Base-by-base conservation (phyloP, 176 grass and related monocot species). In the Juncus effusus region DNA sequence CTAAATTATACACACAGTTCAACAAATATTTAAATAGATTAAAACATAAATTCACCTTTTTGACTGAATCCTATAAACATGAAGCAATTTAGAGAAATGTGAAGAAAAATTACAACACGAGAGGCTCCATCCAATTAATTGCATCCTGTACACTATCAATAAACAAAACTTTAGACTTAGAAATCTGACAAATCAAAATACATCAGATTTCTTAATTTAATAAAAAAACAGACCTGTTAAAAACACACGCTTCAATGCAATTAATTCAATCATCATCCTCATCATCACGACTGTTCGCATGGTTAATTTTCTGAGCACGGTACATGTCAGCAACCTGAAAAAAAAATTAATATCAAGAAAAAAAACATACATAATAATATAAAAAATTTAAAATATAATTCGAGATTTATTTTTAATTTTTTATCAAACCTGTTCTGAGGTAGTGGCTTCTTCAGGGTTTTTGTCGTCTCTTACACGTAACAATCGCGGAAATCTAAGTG, bases 241-340 rank as follows among this genome's bases (percentile, higher is more conserved):
- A 70, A 41, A 70, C 54, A 6, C 42, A 65, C 7, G 19, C 12
- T 2, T 57, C 15, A 19, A 39, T 7, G 36, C n/a, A 19, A 68
- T 77, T 57, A 12, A 49, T 47, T 96, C 61, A 91, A n/a, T 91
- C 92, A 60, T 97, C 94, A 50, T 92, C 85, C 56, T 97, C 94
- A 1, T 92, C 88, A 2, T 97, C 83, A 36, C 86, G 80, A 58
- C 86, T 84, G 52, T 89, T 74, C 7, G 72, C 65, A 38, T 97
- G 93, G 56, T 89, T 77, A 78, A 91, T 89, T 68, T 97, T 97
- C 80, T 97, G 94, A 69, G 88, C 85, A 72, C 80, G 75, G 54
- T 97, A 97, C 88, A 97, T 80, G 38, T 86, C 94, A 72, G 94
- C 94, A 5, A 92, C 85, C 94, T 97, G 76, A 54, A 37, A 89